These are phyloP conservation scores for Kwoniella bestiolae DNA, from an alignment of 768 basidiomycete species.

Conservation along the genomic window DNA sequence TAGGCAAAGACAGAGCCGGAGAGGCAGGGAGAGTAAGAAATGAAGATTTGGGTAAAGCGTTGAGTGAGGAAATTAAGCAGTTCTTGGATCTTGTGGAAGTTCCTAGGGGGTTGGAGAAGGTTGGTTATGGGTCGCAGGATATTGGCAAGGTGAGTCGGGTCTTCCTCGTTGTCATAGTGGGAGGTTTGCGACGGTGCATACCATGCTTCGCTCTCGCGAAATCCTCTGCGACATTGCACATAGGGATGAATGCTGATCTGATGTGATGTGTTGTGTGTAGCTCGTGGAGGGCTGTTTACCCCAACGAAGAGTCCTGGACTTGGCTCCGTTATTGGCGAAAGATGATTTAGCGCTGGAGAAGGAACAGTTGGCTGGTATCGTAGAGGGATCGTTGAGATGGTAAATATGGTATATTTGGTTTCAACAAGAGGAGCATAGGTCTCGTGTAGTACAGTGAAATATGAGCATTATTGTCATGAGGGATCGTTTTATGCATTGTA, in stretches of 20 bases:
- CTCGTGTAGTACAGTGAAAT: neutral
- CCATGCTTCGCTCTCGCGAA: no score
- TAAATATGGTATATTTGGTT: slow-evolving; percentile 13
- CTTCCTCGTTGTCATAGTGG: no score
- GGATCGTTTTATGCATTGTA: no score
- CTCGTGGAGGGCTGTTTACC: slow-evolving; percentile 92
- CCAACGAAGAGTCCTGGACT: slow-evolving; percentile 85
- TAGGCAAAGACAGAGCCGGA: slow-evolving; percentile 39
- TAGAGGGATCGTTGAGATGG: slow-evolving; percentile 59
- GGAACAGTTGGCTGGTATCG: slow-evolving; percentile 78
- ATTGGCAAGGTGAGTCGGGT: slow-evolving; percentile 41
- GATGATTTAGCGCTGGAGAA: slow-evolving; percentile 79
- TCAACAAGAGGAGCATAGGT: neutral
- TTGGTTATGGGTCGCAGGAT: slow-evolving; percentile 41
- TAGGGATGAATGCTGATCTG: no score
- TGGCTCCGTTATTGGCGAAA: slow-evolving; percentile 88
- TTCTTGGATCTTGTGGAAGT: slow-evolving; percentile 51
- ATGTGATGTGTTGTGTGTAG: no score
- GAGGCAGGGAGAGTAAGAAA: slow-evolving; percentile 75
- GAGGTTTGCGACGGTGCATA: no score
- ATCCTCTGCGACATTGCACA: no score
- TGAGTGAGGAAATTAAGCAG: slow-evolving; percentile 45
- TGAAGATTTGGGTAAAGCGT: slow-evolving; percentile 70
- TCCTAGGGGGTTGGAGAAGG: slow-evolving; percentile 44
- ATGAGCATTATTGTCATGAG: neutral